phyloP scores from a whole-genome alignment of 257 asterid genomes.

The Knoxia roxburghii region DNA sequence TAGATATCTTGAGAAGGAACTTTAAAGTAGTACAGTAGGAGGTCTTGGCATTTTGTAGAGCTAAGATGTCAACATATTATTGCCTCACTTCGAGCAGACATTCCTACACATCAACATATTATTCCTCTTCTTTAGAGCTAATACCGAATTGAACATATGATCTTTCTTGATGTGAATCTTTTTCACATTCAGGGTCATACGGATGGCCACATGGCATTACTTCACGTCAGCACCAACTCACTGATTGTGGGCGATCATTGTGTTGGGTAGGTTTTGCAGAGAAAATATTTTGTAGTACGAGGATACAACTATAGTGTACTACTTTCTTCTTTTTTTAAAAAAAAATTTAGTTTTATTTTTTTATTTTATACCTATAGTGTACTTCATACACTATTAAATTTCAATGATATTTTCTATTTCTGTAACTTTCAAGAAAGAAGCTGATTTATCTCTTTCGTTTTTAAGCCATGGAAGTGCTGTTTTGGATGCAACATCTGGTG shows the following conservation, averaged over 20 bases:
- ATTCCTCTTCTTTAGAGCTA: constrained; percentile 13
- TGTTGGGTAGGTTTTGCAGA: constrained; percentile 59
- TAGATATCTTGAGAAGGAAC: neutral
- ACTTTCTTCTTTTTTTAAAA: no score
- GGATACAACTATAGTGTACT: neutral
- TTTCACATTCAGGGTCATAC: constrained; percentile 74
- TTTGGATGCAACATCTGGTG: constrained; percentile 73
- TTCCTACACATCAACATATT: neutral
- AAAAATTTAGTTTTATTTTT: no score
- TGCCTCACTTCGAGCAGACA: neutral
- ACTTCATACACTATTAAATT: neutral
- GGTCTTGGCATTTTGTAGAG: neutral
- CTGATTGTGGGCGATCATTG: constrained; percentile 96
- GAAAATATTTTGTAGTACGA: neutral
- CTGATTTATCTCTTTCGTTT: constrained; percentile 6
- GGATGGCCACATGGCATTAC: constrained; percentile 88
- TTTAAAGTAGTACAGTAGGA: neutral
- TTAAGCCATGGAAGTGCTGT: constrained; percentile 92
- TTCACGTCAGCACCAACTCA: constrained; percentile 76
- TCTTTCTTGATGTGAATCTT: constrained; percentile 14
- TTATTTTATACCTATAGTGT: no score
- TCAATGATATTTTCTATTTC: neutral
- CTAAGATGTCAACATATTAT: no score
- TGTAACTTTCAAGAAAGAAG: neutral
- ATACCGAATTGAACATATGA: neutral